Evolutionary conservation across 345 rosid genomes (phyloP).

Genomic region (Moricandia arvensis): DNA sequence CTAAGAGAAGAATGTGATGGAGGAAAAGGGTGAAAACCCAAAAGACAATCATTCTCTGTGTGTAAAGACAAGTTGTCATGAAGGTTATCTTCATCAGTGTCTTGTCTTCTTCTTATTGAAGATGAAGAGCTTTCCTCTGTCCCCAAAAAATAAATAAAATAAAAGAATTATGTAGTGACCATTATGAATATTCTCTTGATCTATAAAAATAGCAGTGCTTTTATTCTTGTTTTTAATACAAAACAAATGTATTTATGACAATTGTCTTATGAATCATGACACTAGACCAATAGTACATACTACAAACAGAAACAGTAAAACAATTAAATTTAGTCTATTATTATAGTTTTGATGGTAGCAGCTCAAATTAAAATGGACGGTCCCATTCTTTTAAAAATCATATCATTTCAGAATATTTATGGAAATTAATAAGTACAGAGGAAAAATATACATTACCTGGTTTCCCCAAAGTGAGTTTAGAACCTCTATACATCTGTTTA

Average conservation of each 20-base stretch:
- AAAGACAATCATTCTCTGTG: conserved; percentile 42
- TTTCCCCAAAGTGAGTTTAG: conserved; percentile 63
- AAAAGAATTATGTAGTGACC: not conserved
- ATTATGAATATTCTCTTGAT: conserved; percentile 23
- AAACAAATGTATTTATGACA: conserved; percentile 33
- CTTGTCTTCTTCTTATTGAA: conserved; percentile 44
- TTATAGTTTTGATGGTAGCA: conserved; percentile 35
- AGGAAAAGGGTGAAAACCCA: conserved; percentile 36
- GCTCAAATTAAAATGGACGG: conserved; percentile 29
- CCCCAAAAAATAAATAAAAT: not conserved
- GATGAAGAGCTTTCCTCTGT: conserved; percentile 37
- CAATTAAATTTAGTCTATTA: conserved; percentile 34
- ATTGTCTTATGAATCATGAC: conserved; percentile 40
- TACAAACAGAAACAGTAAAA: conserved; percentile 37
- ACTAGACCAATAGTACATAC: conserved; percentile 40
- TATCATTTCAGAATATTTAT: conserved; percentile 1
- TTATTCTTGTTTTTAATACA: not conserved
- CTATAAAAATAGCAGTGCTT: not conserved
- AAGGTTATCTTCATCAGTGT: conserved; percentile 33
- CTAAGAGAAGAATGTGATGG: conserved; percentile 40
- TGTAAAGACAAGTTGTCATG: conserved; percentile 39
- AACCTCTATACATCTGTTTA: conserved; percentile 92
- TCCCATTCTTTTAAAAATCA: conserved; percentile 19
- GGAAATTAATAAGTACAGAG: not conserved
- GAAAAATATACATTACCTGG: conserved; percentile 56